Conservation (phyloP, 1,284 basidiomycete genomes). For the Cerrena zonata region DNA sequence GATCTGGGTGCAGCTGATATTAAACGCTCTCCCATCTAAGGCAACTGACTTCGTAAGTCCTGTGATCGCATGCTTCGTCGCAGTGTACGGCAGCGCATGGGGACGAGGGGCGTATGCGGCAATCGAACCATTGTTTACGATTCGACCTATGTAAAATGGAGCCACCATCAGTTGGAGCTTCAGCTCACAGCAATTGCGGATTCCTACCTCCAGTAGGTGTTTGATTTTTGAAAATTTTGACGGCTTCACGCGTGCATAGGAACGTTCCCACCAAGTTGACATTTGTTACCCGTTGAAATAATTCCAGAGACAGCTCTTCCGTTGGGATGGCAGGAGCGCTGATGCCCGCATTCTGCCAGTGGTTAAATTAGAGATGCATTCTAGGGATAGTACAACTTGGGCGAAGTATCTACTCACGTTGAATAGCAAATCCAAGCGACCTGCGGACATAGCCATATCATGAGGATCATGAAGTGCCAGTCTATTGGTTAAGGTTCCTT, state of each 20-base stretch:
- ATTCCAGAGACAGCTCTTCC: conserved; percentile 57
- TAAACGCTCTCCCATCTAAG: conserved; percentile 68
- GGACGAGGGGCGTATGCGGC: conserved; percentile 72
- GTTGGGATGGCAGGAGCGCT: conserved; percentile 45
- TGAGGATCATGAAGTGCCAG: background rate
- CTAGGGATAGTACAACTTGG: background rate
- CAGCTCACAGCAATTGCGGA: too few relatives aligned
- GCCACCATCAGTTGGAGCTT: too few relatives aligned
- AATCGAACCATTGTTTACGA: conserved; percentile 82
- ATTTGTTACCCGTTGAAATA: conserved; percentile 60
- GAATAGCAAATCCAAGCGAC: conserved; percentile 72
- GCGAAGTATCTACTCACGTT: conserved; percentile 46
- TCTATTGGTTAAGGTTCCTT: background rate
- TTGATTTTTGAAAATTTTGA: conserved; percentile 69
- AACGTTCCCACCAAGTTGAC: conserved; percentile 72
- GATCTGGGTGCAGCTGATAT: conserved; percentile 74
- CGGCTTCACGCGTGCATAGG: conserved; percentile 72
- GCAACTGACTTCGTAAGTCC: conserved; percentile 72
- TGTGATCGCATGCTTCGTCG: conserved; percentile 73
- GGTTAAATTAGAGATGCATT: background rate
- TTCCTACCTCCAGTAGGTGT: conserved; percentile 59
- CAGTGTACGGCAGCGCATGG: conserved; percentile 60
- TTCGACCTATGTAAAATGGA: conserved; percentile 53
- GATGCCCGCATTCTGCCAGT: conserved; percentile 60
- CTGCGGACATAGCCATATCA: conserved; percentile 28